Conservation (phyloP, 2,329 filamentous ascomycete genomes). For the Macrophomina tecta region DNA sequence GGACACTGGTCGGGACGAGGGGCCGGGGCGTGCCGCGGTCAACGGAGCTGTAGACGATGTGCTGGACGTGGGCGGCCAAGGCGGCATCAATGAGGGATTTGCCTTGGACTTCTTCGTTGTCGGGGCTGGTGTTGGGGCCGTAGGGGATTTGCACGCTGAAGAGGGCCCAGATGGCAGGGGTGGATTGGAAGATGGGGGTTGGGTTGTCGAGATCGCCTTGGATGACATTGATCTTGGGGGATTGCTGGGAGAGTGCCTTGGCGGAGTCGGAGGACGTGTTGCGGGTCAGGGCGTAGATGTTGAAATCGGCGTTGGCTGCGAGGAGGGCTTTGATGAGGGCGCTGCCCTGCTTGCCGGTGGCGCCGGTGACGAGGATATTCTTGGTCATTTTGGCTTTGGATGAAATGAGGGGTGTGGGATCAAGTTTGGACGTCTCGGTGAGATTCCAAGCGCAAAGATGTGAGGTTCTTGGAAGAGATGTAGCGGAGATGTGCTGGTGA, state of each 20-base stretch:
- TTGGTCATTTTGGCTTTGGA: slow-evolving; percentile 37
- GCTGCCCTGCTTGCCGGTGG: slow-evolving; percentile 54
- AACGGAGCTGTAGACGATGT: slow-evolving; percentile 47
- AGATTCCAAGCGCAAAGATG: not conserved
- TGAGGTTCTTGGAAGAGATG: not conserved
- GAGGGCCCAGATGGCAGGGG: slow-evolving; percentile 44
- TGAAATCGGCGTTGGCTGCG: slow-evolving; percentile 44
- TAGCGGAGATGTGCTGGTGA: not conserved
- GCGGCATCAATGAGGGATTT: slow-evolving; percentile 46
- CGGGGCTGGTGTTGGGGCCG: slow-evolving; percentile 30
- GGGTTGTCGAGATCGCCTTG: slow-evolving; percentile 61
- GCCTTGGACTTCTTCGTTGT: slow-evolving; percentile 43
- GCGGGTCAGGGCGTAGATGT: slow-evolving; percentile 64
- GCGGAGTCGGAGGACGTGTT: slow-evolving; percentile 56
- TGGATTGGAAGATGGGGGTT: slow-evolving; percentile 56
- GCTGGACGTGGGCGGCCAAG: slow-evolving; percentile 38
- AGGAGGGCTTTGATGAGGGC: slow-evolving; percentile 49
- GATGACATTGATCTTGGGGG: slow-evolving; percentile 58
- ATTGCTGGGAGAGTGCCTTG: slow-evolving; percentile 53
- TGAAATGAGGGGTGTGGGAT: not conserved
- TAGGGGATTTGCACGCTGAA: slow-evolving; percentile 38
- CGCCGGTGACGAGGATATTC: slow-evolving; percentile 49
- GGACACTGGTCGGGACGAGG: slow-evolving; percentile 59
- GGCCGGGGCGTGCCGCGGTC: slow-evolving; percentile 49
- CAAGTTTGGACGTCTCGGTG: not conserved